phyloP scores from a whole-genome alignment of 805 yeast species.

The Lipomyces mesembrius region DNA sequence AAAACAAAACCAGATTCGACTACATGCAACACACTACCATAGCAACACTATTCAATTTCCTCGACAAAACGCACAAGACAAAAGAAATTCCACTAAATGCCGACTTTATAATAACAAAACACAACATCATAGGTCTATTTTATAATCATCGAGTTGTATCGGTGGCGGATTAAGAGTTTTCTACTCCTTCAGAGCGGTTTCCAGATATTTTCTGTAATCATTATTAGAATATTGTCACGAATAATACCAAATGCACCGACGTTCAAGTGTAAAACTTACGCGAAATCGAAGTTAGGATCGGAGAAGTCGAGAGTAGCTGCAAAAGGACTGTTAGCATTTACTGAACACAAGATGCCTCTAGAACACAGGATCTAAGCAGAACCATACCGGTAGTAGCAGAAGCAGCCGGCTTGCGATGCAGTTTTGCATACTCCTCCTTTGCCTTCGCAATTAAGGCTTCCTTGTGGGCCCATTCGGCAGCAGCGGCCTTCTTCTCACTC shows the following conservation, averaged over 20 bases:
- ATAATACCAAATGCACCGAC: not conserved
- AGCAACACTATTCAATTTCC: not conserved
- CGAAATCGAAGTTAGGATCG: constrained; percentile 90
- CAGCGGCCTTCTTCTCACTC: constrained; percentile 63
- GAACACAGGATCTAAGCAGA: not conserved
- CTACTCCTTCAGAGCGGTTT: constrained; percentile 19
- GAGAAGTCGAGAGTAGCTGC: constrained; percentile 58
- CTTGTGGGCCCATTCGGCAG: constrained; percentile 63
- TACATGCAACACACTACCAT: not conserved
- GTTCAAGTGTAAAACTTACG: constrained; percentile 38
- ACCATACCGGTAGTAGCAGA: constrained; percentile 43
- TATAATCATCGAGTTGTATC: not conserved
- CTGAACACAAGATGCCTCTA: not conserved
- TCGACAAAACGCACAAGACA: not conserved
- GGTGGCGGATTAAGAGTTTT: not conserved
- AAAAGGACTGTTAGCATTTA: not conserved
- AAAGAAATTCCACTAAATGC: not conserved
- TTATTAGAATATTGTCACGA: not conserved
- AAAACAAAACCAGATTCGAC: not conserved
- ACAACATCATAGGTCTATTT: not conserved
- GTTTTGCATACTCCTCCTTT: constrained; percentile 81
- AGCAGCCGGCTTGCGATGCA: constrained; percentile 53
- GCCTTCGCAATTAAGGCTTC: constrained; percentile 84
- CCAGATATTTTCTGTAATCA: constrained; percentile 27
- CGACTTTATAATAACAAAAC: constrained; percentile 3